These are phyloP conservation scores for Trichoderma sp. DNA, from an alignment of 2,329 filamentous ascomycete species.

Conservation along the genomic window DNA sequence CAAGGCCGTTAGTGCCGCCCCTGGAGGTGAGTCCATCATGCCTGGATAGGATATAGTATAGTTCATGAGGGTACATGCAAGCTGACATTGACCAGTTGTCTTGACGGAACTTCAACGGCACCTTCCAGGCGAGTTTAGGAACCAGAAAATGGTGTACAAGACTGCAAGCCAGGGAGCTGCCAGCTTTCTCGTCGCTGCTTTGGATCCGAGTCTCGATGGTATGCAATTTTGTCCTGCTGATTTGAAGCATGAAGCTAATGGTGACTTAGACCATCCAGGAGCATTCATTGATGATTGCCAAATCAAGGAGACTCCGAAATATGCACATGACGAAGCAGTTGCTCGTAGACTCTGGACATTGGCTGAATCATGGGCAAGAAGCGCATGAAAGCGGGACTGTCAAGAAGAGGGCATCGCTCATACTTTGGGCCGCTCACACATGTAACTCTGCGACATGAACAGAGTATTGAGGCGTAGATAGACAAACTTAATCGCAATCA, in stretches of 20 bases:
- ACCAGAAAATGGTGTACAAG: constrained; percentile 13
- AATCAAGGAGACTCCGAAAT: neutral
- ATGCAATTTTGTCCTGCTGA: neutral
- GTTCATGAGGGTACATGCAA: neutral
- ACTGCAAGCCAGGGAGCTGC: constrained; percentile 12
- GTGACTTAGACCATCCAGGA: neutral
- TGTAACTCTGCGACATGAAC: neutral
- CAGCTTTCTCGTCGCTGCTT: constrained; percentile 17
- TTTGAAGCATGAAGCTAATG: neutral
- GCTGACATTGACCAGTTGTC: neutral
- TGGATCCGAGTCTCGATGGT: constrained; percentile 9
- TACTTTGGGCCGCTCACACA: neutral
- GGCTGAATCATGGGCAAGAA: neutral
- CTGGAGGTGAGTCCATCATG: neutral
- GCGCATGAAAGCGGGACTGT: neutral
- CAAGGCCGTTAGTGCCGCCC: neutral
- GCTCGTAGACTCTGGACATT: constrained; percentile 3
- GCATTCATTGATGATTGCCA: constrained; percentile 1
- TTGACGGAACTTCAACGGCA: constrained; percentile 18
- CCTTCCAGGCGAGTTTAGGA: neutral
- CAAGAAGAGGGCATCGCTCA: neutral
- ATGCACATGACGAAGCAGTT: neutral
- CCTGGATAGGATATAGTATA: too few relatives aligned
- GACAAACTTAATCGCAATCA: neutral
- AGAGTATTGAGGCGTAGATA: neutral